Evolutionary conservation across 805 yeast species (phyloP).

Genomic region (Cyberlindnera xishuangbannaensis): DNA sequence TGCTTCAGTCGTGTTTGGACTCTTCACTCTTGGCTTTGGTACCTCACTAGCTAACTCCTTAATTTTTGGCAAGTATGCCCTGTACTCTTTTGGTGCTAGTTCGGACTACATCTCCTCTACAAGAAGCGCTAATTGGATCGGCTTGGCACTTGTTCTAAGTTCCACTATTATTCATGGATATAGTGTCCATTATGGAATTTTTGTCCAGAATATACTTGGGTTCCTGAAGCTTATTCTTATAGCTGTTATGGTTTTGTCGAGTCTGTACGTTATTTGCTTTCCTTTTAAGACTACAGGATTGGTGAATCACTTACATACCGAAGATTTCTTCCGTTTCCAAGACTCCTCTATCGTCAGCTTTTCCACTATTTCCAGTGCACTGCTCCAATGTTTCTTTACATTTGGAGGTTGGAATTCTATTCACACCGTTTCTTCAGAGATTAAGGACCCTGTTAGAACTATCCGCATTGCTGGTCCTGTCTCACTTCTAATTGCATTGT

Average conservation of each 20-base stretch:
- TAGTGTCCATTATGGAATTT: slow-evolving; percentile 54
- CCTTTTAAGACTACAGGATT: slow-evolving; percentile 37
- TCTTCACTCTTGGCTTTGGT: slow-evolving; percentile 49
- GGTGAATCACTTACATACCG: slow-evolving; percentile 29
- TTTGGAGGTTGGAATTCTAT: slow-evolving; percentile 61
- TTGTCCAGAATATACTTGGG: slow-evolving; percentile 59
- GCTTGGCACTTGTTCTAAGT: slow-evolving; percentile 32
- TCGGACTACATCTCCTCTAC: slow-evolving; percentile 27
- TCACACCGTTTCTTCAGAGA: slow-evolving; percentile 56
- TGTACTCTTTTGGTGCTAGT: slow-evolving; percentile 38
- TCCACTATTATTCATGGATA: slow-evolving; percentile 46
- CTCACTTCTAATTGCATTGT: slow-evolving; percentile 40
- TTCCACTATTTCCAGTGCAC: slow-evolving; percentile 47
- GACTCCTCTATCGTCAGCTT: slow-evolving; percentile 29
- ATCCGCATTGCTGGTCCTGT: slow-evolving; percentile 57
- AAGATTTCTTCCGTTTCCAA: slow-evolving; percentile 28
- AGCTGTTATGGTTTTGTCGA: slow-evolving; percentile 48
- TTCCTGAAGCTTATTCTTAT: slow-evolving; percentile 51
- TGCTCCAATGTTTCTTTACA: slow-evolving; percentile 53
- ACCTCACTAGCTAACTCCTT: slow-evolving; percentile 49
- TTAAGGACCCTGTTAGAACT: slow-evolving; percentile 52
- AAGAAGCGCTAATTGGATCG: slow-evolving; percentile 34
- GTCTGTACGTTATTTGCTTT: slow-evolving; percentile 49
- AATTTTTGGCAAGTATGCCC: slow-evolving; percentile 55
- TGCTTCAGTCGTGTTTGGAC: slow-evolving; percentile 43